phyloP scores from a whole-genome alignment of 225 moss, liverwort and hornwort genomes.

The Physcomitrellopsis africana region DNA sequence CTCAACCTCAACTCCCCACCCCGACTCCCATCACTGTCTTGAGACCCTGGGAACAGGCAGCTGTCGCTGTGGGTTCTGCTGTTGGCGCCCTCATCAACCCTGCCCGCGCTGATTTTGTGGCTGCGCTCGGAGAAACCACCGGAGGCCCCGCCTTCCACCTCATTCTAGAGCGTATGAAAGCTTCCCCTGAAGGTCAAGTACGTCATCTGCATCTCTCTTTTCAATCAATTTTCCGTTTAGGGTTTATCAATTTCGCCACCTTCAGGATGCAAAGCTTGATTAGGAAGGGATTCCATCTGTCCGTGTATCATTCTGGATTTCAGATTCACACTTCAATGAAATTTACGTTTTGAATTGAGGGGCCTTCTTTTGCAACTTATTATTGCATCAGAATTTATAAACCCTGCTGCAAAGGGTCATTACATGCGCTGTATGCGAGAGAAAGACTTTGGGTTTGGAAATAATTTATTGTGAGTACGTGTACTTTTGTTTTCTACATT shows the following conservation, averaged over 20 bases:
- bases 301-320: slow-evolving; percentile 7
- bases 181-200: slow-evolving; percentile 72
- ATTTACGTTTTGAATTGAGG: background rate
- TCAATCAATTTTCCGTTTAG: background rate
- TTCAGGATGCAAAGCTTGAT: background rate
- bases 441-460: background rate
- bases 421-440: too few relatives aligned
- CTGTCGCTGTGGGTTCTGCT: slow-evolving; percentile 87
- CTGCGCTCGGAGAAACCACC: slow-evolving; percentile 93
- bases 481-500: background rate
- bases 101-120: slow-evolving; percentile 91
- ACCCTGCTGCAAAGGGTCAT: too few relatives aligned
- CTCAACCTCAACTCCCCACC: background rate
- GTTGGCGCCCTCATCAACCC: slow-evolving; percentile 88
- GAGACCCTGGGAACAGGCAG: slow-evolving; percentile 77
- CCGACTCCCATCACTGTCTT: slow-evolving; percentile 41
- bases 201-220: background rate
- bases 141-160: slow-evolving; percentile 79
- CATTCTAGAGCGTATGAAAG: slow-evolving; percentile 78
- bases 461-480: background rate
- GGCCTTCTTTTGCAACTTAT: background rate
- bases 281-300: background rate
- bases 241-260: slow-evolving; percentile 1
- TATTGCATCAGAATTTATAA: too few relatives aligned
- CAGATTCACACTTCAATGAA: background rate